Evolutionary conservation across 371 early-diverging fungal genomes (phyloP).

Genomic region (Gilbertella persicaria): DNA sequence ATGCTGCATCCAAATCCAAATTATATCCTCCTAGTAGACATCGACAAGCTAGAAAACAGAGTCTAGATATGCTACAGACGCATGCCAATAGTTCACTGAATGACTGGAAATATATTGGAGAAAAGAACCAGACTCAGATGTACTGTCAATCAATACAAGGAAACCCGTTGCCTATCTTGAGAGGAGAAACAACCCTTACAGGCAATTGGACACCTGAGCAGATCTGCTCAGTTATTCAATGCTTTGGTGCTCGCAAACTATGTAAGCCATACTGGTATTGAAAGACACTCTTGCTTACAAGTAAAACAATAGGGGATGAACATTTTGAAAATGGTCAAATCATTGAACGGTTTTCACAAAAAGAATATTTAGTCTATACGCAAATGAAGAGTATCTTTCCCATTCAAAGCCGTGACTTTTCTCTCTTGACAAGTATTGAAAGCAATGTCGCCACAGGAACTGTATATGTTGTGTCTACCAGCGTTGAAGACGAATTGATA

Average conservation of each 20-base stretch:
- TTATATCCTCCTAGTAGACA: slow-evolving; percentile 45
- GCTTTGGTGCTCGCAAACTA: slow-evolving; percentile 46
- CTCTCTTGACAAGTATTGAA: slow-evolving; percentile 49
- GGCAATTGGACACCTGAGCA: slow-evolving; percentile 59
- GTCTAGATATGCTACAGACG: slow-evolving; percentile 44
- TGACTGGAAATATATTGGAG: slow-evolving; percentile 50
- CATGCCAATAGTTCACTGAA: slow-evolving; percentile 37
- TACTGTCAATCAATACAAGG: slow-evolving; percentile 50
- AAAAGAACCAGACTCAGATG: slow-evolving; percentile 41
- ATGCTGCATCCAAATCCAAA: slow-evolving; percentile 9
- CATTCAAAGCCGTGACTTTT: slow-evolving; percentile 56
- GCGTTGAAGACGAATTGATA: slow-evolving; percentile 56
- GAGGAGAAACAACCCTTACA: slow-evolving; percentile 48
- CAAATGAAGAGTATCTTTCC: slow-evolving; percentile 51
- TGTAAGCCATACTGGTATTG: slow-evolving; percentile 28
- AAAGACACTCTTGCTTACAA: background rate
- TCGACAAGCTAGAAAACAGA: slow-evolving; percentile 31
- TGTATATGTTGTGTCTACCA: slow-evolving; percentile 56
- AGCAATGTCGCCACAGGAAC: slow-evolving; percentile 54
- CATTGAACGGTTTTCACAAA: slow-evolving; percentile 56
- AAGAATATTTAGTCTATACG: slow-evolving; percentile 54
- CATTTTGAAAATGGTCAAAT: slow-evolving; percentile 53
- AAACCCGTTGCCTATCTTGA: slow-evolving; percentile 49
- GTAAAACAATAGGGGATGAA: slow-evolving; percentile 49
- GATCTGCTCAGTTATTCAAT: slow-evolving; percentile 50